These are phyloP conservation scores for Phytopythium delawarense DNA, from an alignment of 352 stramenopile species.

Conservation along the genomic window DNA sequence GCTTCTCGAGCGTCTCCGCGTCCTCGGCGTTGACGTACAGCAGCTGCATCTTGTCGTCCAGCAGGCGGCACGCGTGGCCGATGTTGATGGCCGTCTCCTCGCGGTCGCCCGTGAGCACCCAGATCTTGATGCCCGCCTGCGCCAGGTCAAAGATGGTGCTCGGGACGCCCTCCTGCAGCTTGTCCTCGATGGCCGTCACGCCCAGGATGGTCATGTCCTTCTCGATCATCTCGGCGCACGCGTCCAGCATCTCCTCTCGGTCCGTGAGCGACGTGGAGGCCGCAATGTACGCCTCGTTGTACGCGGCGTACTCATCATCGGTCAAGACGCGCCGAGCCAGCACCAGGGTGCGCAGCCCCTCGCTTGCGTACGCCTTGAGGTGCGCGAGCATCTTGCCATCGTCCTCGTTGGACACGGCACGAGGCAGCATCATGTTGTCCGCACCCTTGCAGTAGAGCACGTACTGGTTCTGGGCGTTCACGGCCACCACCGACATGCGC, in stretches of 20 bases:
- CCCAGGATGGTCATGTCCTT: slow-evolving; percentile 82
- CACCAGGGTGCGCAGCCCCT: slow-evolving; percentile 79
- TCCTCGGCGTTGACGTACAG: slow-evolving; percentile 60
- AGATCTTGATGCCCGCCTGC: slow-evolving; percentile 96
- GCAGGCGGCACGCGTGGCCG: slow-evolving; percentile 80
- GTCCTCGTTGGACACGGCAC: slow-evolving; percentile 16
- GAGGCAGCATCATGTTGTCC: slow-evolving; percentile 83
- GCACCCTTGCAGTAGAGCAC: slow-evolving; percentile 79
- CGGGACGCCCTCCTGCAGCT: slow-evolving; percentile 92
- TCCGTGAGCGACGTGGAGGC: slow-evolving; percentile 49
- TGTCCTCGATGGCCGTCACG: slow-evolving; percentile 96
- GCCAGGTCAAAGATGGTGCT: slow-evolving; percentile 90
- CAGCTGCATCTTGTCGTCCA: slow-evolving; percentile 66
- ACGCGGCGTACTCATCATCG: slow-evolving; percentile 45
- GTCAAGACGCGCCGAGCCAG: slow-evolving; percentile 53
- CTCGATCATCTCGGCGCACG: slow-evolving; percentile 64
- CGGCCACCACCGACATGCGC: slow-evolving; percentile 95
- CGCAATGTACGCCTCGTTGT: slow-evolving; percentile 48
- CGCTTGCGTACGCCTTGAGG: slow-evolving; percentile 59
- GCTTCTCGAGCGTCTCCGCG: slow-evolving; percentile 29
- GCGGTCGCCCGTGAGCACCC: slow-evolving; percentile 98
- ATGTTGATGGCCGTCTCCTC: slow-evolving; percentile 98
- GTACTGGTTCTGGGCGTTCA: slow-evolving; percentile 46
- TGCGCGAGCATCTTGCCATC: slow-evolving; percentile 31
- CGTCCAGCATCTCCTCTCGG: slow-evolving; percentile 44